Evolutionary conservation across 768 basidiomycete species (phyloP), one percentile per base, ranked within the genome.

Genomic region (Termitomyces eurrhizus): DNA sequence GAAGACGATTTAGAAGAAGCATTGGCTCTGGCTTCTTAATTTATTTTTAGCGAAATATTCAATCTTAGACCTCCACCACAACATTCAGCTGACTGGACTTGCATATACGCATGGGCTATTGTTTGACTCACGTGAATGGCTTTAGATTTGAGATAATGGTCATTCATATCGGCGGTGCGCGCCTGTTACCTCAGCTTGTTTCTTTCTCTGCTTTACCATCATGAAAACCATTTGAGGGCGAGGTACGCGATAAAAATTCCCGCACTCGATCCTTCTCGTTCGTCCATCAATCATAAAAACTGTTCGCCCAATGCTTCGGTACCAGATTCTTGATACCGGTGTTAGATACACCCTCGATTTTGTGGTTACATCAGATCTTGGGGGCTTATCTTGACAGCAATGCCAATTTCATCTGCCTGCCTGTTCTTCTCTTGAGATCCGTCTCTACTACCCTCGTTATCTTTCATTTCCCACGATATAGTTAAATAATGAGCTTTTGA

Each of bases 1-100:
- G 88, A 87, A 21, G 90, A 91, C 56, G 88, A 89, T 57, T 69
- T 92, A 39, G 92, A 92, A 71, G 84, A 90, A 65, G 89, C 89
- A 0, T 72, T 93, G 57, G 85, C 85, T 18, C 74, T 92, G 56
- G 81, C 77, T 36, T 66, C 63, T 48, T 65, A 16, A 61, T 21
- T 39, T 29, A 4, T 32, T 32, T 50, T 7, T 16, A 41, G 35
- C n/a, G 14, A 50, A n/a, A n/a, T 6, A 51, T 44, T 4, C 13
- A 14, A 60, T 41, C 29, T 18, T 35, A 18, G 14, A 53, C 16
- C 21, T 21, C 29, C 29, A 33, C 39, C n/a, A 24, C 16, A 52
- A 46, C 9, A 41, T 24, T 1, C 35, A 57, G 33, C 32, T 32
- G 29, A 54, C 29, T n/a, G 13, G 18, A 33, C 29, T n/a, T 7